Evolutionary conservation across 768 basidiomycete genomes (phyloP).

Genomic region (Rhodotorula graminis): DNA sequence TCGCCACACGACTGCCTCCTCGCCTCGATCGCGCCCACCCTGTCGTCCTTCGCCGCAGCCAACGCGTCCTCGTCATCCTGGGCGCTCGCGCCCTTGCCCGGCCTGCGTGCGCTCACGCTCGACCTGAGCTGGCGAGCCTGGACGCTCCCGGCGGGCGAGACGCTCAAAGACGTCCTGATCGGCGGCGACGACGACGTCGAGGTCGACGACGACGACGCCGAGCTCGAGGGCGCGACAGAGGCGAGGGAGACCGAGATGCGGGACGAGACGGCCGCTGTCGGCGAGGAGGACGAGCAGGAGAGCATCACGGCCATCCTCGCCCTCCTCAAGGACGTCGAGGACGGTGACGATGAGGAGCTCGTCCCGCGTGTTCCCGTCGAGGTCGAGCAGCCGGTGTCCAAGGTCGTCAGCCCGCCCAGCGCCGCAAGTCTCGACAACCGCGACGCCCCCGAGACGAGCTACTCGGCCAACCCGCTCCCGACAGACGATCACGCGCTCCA

Average conservation of each 20-base stretch:
- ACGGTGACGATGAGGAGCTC: neutral
- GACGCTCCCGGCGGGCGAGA: neutral
- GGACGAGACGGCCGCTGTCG: neutral
- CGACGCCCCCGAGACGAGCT: too few relatives aligned
- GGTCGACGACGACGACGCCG: too few relatives aligned
- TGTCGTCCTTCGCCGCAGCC: neutral
- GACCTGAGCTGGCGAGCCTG: neutral
- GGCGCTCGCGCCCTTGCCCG: neutral
- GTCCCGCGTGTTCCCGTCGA: neutral
- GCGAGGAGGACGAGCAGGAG: neutral
- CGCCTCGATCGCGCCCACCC: neutral
- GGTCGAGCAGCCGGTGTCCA: too few relatives aligned
- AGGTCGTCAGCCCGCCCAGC: neutral
- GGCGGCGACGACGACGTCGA: neutral
- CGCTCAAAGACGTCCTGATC: neutral
- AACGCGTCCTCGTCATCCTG: neutral
- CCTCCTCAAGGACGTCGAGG: too few relatives aligned
- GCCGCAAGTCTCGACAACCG: too few relatives aligned
- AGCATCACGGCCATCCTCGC: neutral
- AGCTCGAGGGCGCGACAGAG: too few relatives aligned
- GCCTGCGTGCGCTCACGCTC: slow-evolving; percentile 1
- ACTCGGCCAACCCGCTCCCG: too few relatives aligned
- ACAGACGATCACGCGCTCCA: too few relatives aligned
- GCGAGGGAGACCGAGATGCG: neutral
- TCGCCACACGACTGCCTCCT: neutral